phyloP scores from a whole-genome alignment of 2,329 filamentous ascomycete genomes.

The Corynespora cassiicola region DNA sequence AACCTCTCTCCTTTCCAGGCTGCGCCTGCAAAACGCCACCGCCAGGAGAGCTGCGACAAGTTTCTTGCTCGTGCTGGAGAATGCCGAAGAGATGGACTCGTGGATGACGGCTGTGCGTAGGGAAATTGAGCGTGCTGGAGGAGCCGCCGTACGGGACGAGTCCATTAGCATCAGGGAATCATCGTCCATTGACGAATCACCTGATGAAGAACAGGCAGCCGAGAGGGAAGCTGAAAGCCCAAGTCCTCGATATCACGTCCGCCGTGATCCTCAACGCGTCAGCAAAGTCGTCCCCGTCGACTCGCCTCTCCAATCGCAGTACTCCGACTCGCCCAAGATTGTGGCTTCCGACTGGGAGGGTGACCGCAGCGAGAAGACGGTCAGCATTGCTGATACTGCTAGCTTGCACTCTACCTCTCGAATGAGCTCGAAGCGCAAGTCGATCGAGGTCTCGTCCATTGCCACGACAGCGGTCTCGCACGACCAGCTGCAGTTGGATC shows the following conservation, averaged over 20 bases:
- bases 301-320: constrained; percentile 38
- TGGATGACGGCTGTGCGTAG: constrained; percentile 74
- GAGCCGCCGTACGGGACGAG: constrained; percentile 59
- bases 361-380: constrained; percentile 29
- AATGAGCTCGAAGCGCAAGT: constrained; percentile 34
- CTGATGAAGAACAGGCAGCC: no score
- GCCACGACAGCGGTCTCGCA: constrained; percentile 42
- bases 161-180: constrained; percentile 32
- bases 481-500: constrained; percentile 44
- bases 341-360: constrained; percentile 40
- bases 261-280: constrained; percentile 40
- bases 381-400: constrained; percentile 36
- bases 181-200: constrained; percentile 32
- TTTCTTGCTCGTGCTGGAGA: constrained; percentile 76
- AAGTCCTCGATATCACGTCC: constrained; percentile 46
- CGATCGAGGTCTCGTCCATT: constrained; percentile 42
- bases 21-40: constrained; percentile 66
- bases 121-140: constrained; percentile 74
- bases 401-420: constrained; percentile 36
- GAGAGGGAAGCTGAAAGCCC: constrained; percentile 34
- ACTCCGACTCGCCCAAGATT: constrained; percentile 35
- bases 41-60: constrained; percentile 64
- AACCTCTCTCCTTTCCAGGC: constrained; percentile 69
- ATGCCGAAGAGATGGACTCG: constrained; percentile 74
- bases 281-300: constrained; percentile 42